Percentiles rank a stretch among this genome's conserved stretches.
Evolutionary conservation across 176 grass and related monocot genomes (phyloP).

Genomic region (Tillandsia fasciculata): DNA sequence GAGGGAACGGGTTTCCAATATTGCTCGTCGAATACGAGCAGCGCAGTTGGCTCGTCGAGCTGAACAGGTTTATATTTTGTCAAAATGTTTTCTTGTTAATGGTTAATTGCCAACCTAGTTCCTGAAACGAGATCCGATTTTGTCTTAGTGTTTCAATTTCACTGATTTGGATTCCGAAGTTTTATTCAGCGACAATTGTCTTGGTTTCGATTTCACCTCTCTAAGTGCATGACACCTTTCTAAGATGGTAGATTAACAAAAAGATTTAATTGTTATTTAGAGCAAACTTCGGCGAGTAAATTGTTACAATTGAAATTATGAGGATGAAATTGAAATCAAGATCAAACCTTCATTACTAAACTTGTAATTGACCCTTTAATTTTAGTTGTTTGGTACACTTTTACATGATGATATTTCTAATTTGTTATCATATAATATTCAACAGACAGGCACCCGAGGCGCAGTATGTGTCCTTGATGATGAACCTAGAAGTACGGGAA

Average conservation of each 20-base stretch:
- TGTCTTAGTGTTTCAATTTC: too few species aligned
- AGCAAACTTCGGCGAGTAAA: too few species aligned
- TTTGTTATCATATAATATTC: conserved; percentile 13
- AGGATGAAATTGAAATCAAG: too few species aligned
- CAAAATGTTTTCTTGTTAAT: background rate
- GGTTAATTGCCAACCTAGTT: too few species aligned
- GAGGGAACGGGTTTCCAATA: conserved; percentile 74
- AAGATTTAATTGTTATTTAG: too few species aligned
- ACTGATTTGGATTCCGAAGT: too few species aligned
- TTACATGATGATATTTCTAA: conserved; percentile 1
- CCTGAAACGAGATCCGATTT: too few species aligned
- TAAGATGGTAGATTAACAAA: too few species aligned
- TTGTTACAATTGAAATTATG: too few species aligned
- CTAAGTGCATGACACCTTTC: too few species aligned
- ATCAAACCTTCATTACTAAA: background rate
- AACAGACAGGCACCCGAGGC: conserved; percentile 69
- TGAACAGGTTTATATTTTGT: conserved; percentile 51
- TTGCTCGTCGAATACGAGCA: conserved; percentile 75
- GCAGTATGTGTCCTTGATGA: conserved; percentile 90
- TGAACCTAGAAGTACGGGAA: conserved; percentile 66
- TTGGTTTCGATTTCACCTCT: too few species aligned
- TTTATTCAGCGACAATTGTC: too few species aligned
- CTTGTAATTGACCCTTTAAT: background rate
- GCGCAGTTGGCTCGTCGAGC: conserved; percentile 77
- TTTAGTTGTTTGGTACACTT: background rate